Conservation (phyloP, 2,329 filamentous ascomycete species). For the Penicillium palitans region DNA sequence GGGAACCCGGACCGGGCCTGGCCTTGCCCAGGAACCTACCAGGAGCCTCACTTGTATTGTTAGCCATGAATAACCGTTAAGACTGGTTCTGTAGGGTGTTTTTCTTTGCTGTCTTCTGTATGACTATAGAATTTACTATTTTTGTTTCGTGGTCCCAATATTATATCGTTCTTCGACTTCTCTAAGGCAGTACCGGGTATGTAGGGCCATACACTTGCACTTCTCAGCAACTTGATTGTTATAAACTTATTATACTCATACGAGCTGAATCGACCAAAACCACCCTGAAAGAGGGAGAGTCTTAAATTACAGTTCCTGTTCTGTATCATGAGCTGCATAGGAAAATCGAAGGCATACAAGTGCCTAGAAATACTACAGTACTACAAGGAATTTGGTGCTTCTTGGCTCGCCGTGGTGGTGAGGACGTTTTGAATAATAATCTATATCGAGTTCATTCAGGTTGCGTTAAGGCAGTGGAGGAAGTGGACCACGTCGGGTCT, state of each 20-base stretch:
- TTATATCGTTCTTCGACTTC: not conserved
- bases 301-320: not conserved
- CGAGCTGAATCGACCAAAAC: not conserved
- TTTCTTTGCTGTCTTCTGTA: not conserved
- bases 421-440: too few species aligned
- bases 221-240: not conserved
- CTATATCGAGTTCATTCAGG: too few species aligned
- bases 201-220: not conserved
- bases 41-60: slow-evolving; percentile 4
- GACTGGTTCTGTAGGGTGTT: not conserved
- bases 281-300: not conserved
- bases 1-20: too few species aligned
- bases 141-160: too few species aligned
- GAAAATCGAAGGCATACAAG: not conserved
- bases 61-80: not conserved
- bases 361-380: not conserved
- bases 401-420: too few species aligned
- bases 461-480: too few species aligned
- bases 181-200: not conserved
- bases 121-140: not conserved
- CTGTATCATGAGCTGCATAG: not conserved
- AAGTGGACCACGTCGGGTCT: too few species aligned
- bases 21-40: not conserved
- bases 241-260: not conserved
- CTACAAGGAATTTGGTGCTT: not conserved